A percentile compares a stretch with the other conserved stretches of the same genome.
Evolutionary conservation across 2,329 filamentous ascomycete genomes (phyloP).

Genomic region (Phaeosphaeriaceae sp.): DNA sequence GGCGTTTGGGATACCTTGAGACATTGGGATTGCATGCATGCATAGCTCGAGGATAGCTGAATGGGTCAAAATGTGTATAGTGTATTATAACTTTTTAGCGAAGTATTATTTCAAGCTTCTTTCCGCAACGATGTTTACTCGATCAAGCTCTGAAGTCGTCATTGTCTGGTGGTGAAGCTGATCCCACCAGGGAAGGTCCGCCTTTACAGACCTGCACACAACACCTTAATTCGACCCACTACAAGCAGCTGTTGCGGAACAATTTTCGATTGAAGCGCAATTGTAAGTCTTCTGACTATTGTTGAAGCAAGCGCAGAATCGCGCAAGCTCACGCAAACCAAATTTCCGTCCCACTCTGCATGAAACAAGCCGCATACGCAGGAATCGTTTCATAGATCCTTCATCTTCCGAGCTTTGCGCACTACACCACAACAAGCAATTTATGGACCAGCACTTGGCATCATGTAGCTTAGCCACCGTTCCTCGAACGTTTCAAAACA

Average conservation of each 20-base stretch:
- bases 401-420: neutral
- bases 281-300: no score
- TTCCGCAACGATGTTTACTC: neutral
- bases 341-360: neutral
- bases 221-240: no score
- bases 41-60: neutral
- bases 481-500: constrained; percentile 13
- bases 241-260: no score
- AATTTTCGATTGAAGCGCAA: no score
- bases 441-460: neutral
- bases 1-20: neutral
- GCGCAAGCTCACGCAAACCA: neutral
- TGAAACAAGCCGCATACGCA: neutral
- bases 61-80: neutral
- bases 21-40: neutral
- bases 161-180: no score
- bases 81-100: neutral
- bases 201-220: no score
- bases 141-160: neutral
- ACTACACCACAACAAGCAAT: constrained; percentile 7
- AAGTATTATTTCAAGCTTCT: neutral
- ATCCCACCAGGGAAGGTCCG: no score
- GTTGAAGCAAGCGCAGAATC: neutral
- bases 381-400: neutral
- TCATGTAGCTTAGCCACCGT: constrained; percentile 19